Base-by-base conservation (phyloP, 2,329 filamentous ascomycete genomes). In the Trichoderma asperellum region DNA sequence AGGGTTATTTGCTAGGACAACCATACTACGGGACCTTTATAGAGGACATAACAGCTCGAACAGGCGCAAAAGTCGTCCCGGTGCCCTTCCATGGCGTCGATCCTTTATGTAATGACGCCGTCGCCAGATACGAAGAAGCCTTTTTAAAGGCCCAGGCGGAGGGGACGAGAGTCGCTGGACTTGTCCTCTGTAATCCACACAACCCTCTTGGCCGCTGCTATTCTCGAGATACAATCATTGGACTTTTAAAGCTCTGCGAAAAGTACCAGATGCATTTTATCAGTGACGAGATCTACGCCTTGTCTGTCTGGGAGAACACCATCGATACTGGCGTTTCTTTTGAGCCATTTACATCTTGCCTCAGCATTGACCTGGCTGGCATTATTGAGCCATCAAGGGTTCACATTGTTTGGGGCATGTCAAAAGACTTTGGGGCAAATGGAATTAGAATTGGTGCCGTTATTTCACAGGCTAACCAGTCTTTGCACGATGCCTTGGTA, bases 361-460 rank as follows among this genome's bases (percentile, higher is more conserved):
- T 86, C 4, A 78, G 82, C 0, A 81, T 87, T n/a, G 78, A 83
- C 27, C 73, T 77, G 0, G 69, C 73, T 0, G 81, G 76, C 0
- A 73, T 85, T 21, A 85, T 88, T 34, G 82, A 88, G 67, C 77
- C 82, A 0, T 71, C 75, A 8, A 79, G 82, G 1, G 78, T 89
- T 0, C 87, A 89, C 74, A 81, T 86, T 0, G 74, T 86, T 16
- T 81, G 83, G 75, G 79, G 80, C n/a, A 78, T 81, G 72, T 80
- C 77, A 49, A 83, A 85, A 73, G 86, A 87, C 73, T 89, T 88
- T 74, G 84, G 85, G n/a, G 83, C 84, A 21, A 87, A 86, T 49
- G 87, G 87, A 0, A 76, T 88, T 5, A 80, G 86, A 3, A 71
- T 87, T 6, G 86, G 86, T 0, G 79, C 77, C 11, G 75, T 87